Percentiles rank a stretch among this genome's conserved stretches.
phyloP scores from a whole-genome alignment of 2,329 filamentous ascomycete genomes.

The Escovopsis sp. region DNA sequence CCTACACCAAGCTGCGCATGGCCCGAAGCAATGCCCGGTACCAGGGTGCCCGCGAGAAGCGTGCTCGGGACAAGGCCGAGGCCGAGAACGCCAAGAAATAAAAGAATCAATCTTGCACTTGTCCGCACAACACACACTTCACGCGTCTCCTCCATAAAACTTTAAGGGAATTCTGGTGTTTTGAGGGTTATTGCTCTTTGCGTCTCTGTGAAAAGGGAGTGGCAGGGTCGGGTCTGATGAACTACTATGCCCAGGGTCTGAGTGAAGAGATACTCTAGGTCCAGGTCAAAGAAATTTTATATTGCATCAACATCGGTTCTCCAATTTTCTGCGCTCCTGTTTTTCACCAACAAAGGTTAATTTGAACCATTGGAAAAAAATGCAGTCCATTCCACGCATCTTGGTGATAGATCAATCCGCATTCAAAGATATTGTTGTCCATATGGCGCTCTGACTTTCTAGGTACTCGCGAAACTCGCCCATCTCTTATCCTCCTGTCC shows the following conservation, averaged over 20 bases:
- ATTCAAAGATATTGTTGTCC: too few relatives aligned
- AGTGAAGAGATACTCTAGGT: constrained; percentile 25
- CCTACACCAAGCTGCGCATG: constrained; percentile 73
- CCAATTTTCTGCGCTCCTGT: constrained; percentile 11
- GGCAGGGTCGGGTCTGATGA: constrained; percentile 24
- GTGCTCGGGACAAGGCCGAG: constrained; percentile 74
- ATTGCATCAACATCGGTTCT: constrained; percentile 25
- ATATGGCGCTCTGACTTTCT: too few relatives aligned
- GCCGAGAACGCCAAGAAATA: constrained; percentile 81
- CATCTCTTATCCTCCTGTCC: not conserved
- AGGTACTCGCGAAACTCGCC: too few relatives aligned
- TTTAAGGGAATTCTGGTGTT: constrained; percentile 24
- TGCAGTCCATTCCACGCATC: not conserved
- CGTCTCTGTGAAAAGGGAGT: constrained; percentile 20
- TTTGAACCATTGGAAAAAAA: constrained; percentile 11
- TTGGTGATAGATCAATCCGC: not conserved
- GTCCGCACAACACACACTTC: too few relatives aligned
- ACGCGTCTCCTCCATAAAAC: constrained; percentile 5
- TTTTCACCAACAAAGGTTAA: constrained; percentile 14
- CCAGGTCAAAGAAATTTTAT: constrained; percentile 25
- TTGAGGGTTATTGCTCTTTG: constrained; percentile 27
- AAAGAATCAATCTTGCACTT: constrained; percentile 11
- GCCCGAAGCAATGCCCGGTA: constrained; percentile 72
- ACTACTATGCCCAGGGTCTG: constrained; percentile 19
- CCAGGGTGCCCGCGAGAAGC: constrained; percentile 81